phyloP scores from a whole-genome alignment of 2,329 filamentous ascomycete genomes.

The Zymoseptoria pseudotritici region DNA sequence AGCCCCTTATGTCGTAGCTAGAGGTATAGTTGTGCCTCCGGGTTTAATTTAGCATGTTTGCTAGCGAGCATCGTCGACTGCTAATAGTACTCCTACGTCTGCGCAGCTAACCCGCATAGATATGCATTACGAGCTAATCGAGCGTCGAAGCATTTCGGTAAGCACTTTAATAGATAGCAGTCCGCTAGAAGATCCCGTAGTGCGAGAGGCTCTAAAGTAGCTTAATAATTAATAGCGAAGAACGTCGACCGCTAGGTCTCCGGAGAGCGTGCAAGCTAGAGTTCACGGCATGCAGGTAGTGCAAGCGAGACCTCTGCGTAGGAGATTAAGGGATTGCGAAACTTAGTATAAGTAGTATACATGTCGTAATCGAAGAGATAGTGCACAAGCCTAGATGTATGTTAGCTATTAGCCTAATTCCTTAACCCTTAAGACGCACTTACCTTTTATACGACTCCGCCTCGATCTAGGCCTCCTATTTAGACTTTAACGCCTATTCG shows the following conservation, averaged over 20 bases:
- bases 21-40: slow-evolving; percentile 15
- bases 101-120: slow-evolving; percentile 14
- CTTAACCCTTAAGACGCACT: not conserved
- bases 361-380: slow-evolving; percentile 19
- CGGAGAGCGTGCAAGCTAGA: slow-evolving; percentile 15
- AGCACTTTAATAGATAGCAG: slow-evolving; percentile 4
- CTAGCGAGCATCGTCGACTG: slow-evolving; percentile 6
- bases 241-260: slow-evolving; percentile 10
- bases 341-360: slow-evolving; percentile 15
- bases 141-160: slow-evolving; percentile 6
- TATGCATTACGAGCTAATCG: slow-evolving; percentile 8
- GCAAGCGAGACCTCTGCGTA: slow-evolving; percentile 16
- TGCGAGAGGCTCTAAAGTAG: slow-evolving; percentile 1
- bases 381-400: slow-evolving; percentile 8
- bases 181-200: slow-evolving; percentile 8
- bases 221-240: not conserved
- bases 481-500: slow-evolving; percentile 1
- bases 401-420: not conserved
- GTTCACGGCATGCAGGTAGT: slow-evolving; percentile 10
- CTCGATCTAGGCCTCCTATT: slow-evolving; percentile 13
- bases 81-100: slow-evolving; percentile 16
- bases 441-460: slow-evolving; percentile 14
- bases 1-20: slow-evolving; percentile 16
- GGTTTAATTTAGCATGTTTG: not conserved
- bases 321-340: slow-evolving; percentile 15